A percentile compares a stretch with the other conserved stretches of the same genome.
Evolutionary conservation across 805 yeast genomes (phyloP).

Genomic region (Lachancea lanzarotensis): DNA sequence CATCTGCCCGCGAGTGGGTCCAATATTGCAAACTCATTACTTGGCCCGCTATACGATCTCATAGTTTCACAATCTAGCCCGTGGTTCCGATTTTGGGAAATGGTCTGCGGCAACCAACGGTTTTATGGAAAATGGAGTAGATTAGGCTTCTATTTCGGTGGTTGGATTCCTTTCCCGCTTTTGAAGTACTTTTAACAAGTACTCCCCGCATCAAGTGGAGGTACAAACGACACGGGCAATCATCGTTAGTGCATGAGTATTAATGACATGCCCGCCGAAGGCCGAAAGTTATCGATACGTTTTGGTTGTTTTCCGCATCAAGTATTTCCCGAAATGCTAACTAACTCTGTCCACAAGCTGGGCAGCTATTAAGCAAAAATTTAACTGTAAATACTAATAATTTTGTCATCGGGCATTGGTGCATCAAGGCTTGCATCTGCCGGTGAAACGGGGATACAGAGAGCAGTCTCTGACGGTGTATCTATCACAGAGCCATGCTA

Average conservation of each 20-base stretch:
- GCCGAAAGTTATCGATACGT: too few relatives aligned
- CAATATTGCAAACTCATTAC: conserved; percentile 19
- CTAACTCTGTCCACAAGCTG: not conserved
- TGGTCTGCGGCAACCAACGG: conserved; percentile 4
- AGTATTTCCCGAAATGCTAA: not conserved
- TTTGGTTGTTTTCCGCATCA: too few relatives aligned
- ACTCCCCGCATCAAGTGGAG: too few relatives aligned
- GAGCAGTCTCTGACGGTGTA: conserved; percentile 98
- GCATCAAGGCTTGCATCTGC: conserved; percentile 90
- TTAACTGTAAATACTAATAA: not conserved
- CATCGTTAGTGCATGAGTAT: too few relatives aligned
- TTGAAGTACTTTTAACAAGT: not conserved
- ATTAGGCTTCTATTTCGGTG: conserved; percentile 9
- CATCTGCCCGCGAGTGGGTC: conserved; percentile 22
- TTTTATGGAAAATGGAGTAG: conserved; percentile 12
- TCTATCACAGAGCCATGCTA: conserved; percentile 97
- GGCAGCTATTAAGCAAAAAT: not conserved
- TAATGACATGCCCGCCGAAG: too few relatives aligned
- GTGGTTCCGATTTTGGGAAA: conserved; percentile 8
- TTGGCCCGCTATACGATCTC: conserved; percentile 24
- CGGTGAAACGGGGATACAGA: conserved; percentile 94
- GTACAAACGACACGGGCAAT: too few relatives aligned
- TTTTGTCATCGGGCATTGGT: not conserved
- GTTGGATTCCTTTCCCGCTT: conserved; percentile 5
- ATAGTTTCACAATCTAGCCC: conserved; percentile 14